Evolutionary conservation across 192 early-diverging fungal genomes (phyloP), one percentile per base, ranked within the genome.

Genomic region (Coemansia sp.): DNA sequence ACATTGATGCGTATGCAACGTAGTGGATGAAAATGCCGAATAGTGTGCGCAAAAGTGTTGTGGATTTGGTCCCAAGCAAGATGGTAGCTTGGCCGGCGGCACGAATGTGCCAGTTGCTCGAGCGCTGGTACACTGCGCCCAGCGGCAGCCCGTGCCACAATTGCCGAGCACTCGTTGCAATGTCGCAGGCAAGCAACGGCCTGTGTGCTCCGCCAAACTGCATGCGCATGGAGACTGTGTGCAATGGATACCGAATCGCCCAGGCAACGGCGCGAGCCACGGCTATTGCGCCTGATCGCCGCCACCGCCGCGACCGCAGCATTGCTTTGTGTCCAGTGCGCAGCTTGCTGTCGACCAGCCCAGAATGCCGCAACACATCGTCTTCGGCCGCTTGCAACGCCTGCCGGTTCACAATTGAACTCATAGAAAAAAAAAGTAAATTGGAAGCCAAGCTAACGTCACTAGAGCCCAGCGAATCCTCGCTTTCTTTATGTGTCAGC

Each of bases 101-200:
- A 10, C 48, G 50, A 60, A 73, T 29, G 12, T 66, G 62, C n/a
- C 57, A 54, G 10, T 60, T 65, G 39, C 63, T 29, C 3, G 39
- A 15, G 63, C 76, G 67, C 45, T 69, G 54, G 63, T 56, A 72
- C 66, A 59, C 1, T 14, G 52, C 39, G 27, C 76, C 76, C 48
- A 66, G 47, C 12, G 60, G 57, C 37, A 55, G 29, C 2, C 56
- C 39, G 10, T 51, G 67, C 47, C 32, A 35, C 32, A 35, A 6
- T 6, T 6, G 4, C 7, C 32, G 32, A 6, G 32, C 32, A 8
- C 8, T 35, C 7, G 6, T 6, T 6, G 6, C 6, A 8, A 35
- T 8, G 32, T 35, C 32, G 32, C 32, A 6, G 6, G 10, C 43
- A 12, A 47, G 15, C 43, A 12, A 15, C 43, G 43, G n/a, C 7